Base-by-base conservation (phyloP, 495 filamentous ascomycete genomes). In the Podospora appendiculata region DNA sequence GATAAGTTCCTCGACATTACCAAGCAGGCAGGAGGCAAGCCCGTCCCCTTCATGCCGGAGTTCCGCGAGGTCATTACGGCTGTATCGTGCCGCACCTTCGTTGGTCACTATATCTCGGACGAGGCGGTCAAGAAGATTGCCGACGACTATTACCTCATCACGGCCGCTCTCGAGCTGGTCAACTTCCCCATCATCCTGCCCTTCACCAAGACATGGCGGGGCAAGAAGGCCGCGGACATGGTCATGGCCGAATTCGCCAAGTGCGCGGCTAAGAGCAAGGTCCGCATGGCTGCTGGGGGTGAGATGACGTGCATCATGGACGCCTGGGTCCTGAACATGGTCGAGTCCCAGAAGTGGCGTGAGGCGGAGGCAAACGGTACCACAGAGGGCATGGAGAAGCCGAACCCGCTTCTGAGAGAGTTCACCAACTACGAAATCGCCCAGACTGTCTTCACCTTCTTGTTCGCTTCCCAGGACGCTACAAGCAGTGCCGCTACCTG, bases 151-250 rank as follows among this genome's bases (percentile, higher is more conserved):
- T 98, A 94, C 69, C 79, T 88, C 59, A 94, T 97, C 63, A 98
- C 93, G 13, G 94, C 87, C 43, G 93, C 93, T 8, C 81, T 98
- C 53, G 93, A 98, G 65, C 80, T 98, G 39, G 93, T 98, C 70
- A 97, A 97, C 74, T 97, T 98, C 79, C 93, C 93, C 36, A 86
- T 98, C 73, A 96, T 97, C 69, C 71, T 98, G 47, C 93, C 93
- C 43, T 98, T 80, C 78, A 96, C 93, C 58, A 91, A 87, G 78
- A 88, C 89, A 8, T 98, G 90, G 89, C 95, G 95, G 66, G 93
- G 93, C 55, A 95, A 97, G 80, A 93, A 89, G 71, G 89, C 92
- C 14, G 84, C 93, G 40, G 87, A 92, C 59, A 91, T 92, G 83
- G 90, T 96, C 19, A 75, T 97, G 51, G 81, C 79, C 3, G 90